These are phyloP conservation scores for Cladosporium colombiae DNA, from an alignment of 2,329 filamentous ascomycete genomes.

Conservation along the genomic window DNA sequence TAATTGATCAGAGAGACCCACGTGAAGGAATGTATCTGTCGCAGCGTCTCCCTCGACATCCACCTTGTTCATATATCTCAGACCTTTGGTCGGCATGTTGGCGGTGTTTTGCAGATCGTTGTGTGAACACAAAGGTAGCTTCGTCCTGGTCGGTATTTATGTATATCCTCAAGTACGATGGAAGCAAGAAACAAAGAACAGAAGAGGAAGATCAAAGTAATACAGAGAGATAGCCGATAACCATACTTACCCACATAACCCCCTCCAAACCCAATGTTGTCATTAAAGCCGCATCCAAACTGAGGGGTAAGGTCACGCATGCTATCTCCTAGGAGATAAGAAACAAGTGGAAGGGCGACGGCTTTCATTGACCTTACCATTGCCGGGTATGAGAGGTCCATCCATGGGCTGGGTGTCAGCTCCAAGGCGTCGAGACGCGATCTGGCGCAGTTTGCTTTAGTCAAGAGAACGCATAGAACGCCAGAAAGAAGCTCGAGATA, in stretches of 20 bases:
- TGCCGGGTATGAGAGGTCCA: not conserved
- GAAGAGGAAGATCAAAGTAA: not conserved
- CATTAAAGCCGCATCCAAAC: slow-evolving; percentile 3
- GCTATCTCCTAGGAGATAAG: slow-evolving; percentile 13
- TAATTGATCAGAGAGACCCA: slow-evolving; percentile 12
- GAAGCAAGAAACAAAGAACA: not conserved
- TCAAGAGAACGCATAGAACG: slow-evolving; percentile 1
- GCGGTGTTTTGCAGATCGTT: not conserved
- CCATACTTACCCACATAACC: slow-evolving; percentile 10
- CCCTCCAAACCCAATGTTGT: slow-evolving; percentile 8
- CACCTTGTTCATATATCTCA: slow-evolving; percentile 73
- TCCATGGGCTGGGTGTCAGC: not conserved
- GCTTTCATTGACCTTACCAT: not conserved
- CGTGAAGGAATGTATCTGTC: slow-evolving; percentile 57
- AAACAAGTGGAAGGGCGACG: not conserved
- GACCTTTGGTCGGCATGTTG: slow-evolving; percentile 54
- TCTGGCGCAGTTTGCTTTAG: not conserved
- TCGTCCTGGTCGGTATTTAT: not conserved
- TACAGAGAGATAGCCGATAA: not conserved
- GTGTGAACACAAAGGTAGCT: not conserved
- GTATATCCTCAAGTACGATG: not conserved
- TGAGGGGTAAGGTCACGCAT: slow-evolving; percentile 17
- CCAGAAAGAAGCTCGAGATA: not conserved
- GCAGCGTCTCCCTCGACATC: slow-evolving; percentile 70
- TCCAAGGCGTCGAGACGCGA: not conserved